Evolutionary conservation across 2,329 filamentous ascomycete genomes (phyloP), one percentile per base, ranked within the genome.

Genomic region (Paraconiothyrium brasiliense): DNA sequence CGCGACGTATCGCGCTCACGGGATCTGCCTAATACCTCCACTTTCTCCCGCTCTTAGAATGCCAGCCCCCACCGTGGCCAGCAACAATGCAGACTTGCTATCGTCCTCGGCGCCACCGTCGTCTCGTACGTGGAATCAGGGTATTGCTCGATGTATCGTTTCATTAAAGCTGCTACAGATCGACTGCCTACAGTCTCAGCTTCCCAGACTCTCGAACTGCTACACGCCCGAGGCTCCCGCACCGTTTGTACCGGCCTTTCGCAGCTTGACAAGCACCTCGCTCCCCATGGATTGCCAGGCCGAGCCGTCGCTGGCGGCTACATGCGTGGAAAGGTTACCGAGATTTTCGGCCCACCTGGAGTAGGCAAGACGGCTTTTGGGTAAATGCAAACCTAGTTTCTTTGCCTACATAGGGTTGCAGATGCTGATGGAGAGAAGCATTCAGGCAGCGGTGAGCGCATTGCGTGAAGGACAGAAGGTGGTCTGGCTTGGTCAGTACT

Each of bases 261-360:
- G 44, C 79, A 78, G 57, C 81, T 87, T 44, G 83, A 88, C 71
- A 76, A 66, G 30, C 66, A 80, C 8, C 76, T 83, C 16, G 65
- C 69, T 47, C 66, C 72, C 58, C 66, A 65, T 60, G 65, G 67
- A 58, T 62, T 60, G 20, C 69, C 70, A 24, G 69, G 72, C 61
- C 70, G 71, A 32, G 47, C 63, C 57, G 60, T 66, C 37, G 50
- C 65, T 44, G 70, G 71, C 57, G 93, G 93, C 4, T 83, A 97
- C 51, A 85, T 85, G 62, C 87, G 89, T 59, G 92, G 93, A 14
- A 91, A 93, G 76, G 84, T 97, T 46, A 92, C 91, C 3, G 94
- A 98, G 78, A 81, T 97, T 54, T 97, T 92, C 86, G 94, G 94
- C 0, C 93, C 94, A 11, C 90, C 92, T 9, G 94, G 93, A 1